Evolutionary conservation across 2,329 filamentous ascomycete genomes (phyloP).

Genomic region (Fusarium annulatum): DNA sequence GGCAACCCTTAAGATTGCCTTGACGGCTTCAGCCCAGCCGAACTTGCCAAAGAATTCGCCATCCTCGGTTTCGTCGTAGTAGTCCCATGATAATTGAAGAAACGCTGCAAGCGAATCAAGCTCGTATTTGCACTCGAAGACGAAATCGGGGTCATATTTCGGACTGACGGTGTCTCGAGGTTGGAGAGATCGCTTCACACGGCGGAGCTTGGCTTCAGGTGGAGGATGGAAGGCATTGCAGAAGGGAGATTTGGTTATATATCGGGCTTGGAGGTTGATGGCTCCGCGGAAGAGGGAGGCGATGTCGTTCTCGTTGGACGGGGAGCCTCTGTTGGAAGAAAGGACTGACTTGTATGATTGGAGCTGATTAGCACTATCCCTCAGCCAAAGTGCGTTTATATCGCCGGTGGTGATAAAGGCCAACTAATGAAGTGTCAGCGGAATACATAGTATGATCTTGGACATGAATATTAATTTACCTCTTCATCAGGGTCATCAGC

Average conservation of each 20-base stretch:
- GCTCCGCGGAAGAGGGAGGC: constrained; percentile 78
- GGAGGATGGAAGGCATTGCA: constrained; percentile 97
- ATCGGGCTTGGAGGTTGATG: constrained; percentile 81
- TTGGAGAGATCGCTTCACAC: constrained; percentile 34
- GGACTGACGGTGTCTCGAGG: constrained; percentile 70
- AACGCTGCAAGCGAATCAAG: constrained; percentile 91
- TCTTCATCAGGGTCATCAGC: constrained; percentile 70
- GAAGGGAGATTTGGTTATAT: constrained; percentile 77
- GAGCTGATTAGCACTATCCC: constrained; percentile 86
- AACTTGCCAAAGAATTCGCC: constrained; percentile 77
- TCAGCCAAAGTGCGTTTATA: constrained; percentile 93
- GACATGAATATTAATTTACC: constrained; percentile 33
- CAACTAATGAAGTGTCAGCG: constrained; percentile 56
- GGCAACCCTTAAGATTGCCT: constrained; percentile 75
- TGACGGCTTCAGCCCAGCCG: constrained; percentile 78
- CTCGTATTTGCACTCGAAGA: constrained; percentile 98
- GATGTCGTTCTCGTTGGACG: constrained; percentile 61
- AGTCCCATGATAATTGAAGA: constrained; percentile 82
- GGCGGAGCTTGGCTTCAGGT: constrained; percentile 65
- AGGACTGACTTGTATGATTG: constrained; percentile 78
- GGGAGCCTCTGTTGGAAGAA: constrained; percentile 55
- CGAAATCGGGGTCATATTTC: constrained; percentile 72
- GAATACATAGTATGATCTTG: neutral
- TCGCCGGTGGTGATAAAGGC: constrained; percentile 88
- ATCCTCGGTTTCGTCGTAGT: constrained; percentile 79